These are phyloP conservation scores for Leucaena leucocephala DNA, from an alignment of 306 rosid species.

Conservation along the genomic window DNA sequence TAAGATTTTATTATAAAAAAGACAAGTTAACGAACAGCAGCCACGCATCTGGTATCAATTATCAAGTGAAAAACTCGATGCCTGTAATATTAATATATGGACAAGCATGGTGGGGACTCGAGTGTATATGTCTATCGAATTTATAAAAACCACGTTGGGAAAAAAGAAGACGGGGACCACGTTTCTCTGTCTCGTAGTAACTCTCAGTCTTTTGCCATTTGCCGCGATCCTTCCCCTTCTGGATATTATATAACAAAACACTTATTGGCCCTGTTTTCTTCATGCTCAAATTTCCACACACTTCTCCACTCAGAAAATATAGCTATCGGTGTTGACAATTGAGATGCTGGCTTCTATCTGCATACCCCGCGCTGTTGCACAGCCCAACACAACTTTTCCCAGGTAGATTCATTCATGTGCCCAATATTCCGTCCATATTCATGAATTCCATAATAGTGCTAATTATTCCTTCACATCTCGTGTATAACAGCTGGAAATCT, in stretches of 20 bases:
- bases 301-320: too few species aligned
- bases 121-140: neutral
- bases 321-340: too few species aligned
- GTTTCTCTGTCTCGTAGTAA: neutral
- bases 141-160: neutral
- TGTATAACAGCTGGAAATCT: slow-evolving; percentile 40
- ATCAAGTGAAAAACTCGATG: too few species aligned
- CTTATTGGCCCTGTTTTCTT: neutral
- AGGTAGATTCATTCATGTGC: slow-evolving; percentile 35
- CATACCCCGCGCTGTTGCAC: slow-evolving; percentile 38
- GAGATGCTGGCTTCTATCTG: slow-evolving; percentile 25
- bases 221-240: neutral
- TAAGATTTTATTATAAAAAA: too few species aligned
- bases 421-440: neutral
- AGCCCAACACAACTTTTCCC: slow-evolving; percentile 32
- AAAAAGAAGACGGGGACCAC: neutral
- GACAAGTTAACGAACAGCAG: too few species aligned
- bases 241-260: slow-evolving; percentile 9
- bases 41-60: neutral
- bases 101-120: neutral
- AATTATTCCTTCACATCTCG: neutral
- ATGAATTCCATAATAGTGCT: neutral
- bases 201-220: neutral
- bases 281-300: neutral
- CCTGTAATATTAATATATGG: too few species aligned